These are phyloP conservation scores for Boletellus ananas DNA, from an alignment of 768 basidiomycete genomes.

Conservation along the genomic window DNA sequence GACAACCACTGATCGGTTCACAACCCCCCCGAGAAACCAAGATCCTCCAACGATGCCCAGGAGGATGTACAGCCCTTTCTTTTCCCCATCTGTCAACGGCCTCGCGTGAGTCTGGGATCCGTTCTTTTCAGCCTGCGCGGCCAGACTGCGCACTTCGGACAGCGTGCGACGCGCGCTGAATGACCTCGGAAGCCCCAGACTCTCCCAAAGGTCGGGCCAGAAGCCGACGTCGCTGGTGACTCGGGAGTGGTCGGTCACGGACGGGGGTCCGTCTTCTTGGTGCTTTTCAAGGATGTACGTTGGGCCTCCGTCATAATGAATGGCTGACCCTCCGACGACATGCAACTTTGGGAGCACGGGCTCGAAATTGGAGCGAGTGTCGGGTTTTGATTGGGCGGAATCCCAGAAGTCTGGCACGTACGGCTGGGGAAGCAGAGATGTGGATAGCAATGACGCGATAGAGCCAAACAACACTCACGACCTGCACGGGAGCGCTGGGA, in stretches of 20 bases:
- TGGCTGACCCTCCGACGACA: conserved; percentile 45
- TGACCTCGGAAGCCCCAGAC: conserved; percentile 34
- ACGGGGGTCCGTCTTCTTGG: conserved; percentile 2
- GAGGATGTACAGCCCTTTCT: conserved; percentile 45
- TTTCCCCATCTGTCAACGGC: conserved; percentile 42
- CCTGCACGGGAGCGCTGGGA: conserved; percentile 46
- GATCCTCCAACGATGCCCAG: conserved; percentile 48
- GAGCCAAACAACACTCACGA: conserved; percentile 42
- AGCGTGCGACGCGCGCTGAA: conserved; percentile 22
- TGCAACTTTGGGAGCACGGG: conserved; percentile 44
- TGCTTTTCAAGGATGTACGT: conserved; percentile 37
- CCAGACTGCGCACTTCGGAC: conserved; percentile 6
- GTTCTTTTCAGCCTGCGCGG: conserved; percentile 14
- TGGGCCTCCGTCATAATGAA: conserved; percentile 48
- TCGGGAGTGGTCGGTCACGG: conserved; percentile 10
- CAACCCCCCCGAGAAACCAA: conserved; percentile 40
- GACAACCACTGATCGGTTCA: conserved; percentile 12
- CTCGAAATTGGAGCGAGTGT: conserved; percentile 21
- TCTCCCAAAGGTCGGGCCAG: conserved; percentile 36
- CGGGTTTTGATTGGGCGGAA: conserved; percentile 40
- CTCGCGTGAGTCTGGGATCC: conserved; percentile 24
- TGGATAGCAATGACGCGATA: conserved; percentile 6
- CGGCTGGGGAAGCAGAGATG: conserved; percentile 39
- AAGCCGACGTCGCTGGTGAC: conserved; percentile 19
- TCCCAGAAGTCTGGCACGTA: conserved; percentile 58